These are phyloP conservation scores for Plasmopara viticola DNA, from an alignment of 352 stramenopile genomes.

Conservation along the genomic window DNA sequence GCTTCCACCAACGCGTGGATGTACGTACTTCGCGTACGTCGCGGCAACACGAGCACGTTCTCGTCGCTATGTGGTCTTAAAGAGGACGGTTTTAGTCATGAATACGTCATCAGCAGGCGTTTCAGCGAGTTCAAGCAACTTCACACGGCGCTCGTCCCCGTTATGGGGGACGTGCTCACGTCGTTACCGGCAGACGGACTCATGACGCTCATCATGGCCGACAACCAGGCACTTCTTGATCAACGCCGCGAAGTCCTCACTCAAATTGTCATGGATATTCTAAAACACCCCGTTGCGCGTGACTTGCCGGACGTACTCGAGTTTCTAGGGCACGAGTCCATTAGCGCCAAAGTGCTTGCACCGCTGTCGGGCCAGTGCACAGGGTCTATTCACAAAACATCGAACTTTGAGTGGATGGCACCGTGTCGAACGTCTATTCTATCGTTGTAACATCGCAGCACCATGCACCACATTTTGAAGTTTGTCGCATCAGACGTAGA, in stretches of 20 bases:
- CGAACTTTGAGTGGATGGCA: conserved; percentile 51
- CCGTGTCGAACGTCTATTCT: conserved; percentile 11
- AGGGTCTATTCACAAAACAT: conserved; percentile 69
- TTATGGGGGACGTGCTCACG: conserved; percentile 46
- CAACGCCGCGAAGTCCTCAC: conserved; percentile 60
- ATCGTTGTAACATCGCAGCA: conserved; percentile 8
- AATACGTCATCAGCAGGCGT: conserved; percentile 61
- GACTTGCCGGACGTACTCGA: conserved; percentile 57
- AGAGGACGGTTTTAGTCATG: conserved; percentile 31
- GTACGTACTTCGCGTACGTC: conserved; percentile 52
- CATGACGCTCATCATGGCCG: conserved; percentile 58
- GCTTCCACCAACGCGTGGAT: conserved; percentile 45
- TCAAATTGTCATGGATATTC: conserved; percentile 52
- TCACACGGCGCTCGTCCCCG: conserved; percentile 37
- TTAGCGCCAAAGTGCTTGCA: conserved; percentile 37
- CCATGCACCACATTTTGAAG: background rate
- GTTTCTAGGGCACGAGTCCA: conserved; percentile 52
- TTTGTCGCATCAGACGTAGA: conserved; percentile 1
- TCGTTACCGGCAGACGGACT: conserved; percentile 49
- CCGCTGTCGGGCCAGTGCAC: conserved; percentile 39
- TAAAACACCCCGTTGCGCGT: conserved; percentile 43
- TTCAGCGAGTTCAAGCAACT: conserved; percentile 69
- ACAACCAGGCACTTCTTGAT: conserved; percentile 60
- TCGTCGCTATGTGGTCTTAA: conserved; percentile 23
- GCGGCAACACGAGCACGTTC: conserved; percentile 28